Base-by-base conservation (phyloP, 2,329 filamentous ascomycete genomes). In the Capronia americana region DNA sequence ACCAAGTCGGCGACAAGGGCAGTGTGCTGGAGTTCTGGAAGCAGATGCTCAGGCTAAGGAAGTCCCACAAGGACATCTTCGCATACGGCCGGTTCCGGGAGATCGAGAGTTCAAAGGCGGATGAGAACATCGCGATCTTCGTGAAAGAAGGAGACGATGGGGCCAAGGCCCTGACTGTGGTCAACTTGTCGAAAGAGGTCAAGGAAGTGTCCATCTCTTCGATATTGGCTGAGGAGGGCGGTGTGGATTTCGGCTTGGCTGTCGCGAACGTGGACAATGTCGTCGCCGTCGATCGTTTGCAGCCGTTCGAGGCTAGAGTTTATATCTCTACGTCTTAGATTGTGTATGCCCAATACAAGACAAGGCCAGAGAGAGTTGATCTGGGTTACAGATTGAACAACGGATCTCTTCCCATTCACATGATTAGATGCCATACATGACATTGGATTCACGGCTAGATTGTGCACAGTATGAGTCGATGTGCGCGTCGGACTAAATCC, bases 1-100 rank as follows among this genome's bases (percentile, higher is more conserved):
- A 81, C 1, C 88, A 91, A 73, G 68, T 77, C 0, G 65, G 78
- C 0, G 77, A 82, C 28, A 67, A 75, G 0, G 64, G 74, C 0
- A 81, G 81, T 20, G 85, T 89, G 2, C 79, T 87, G 60, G 79
- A 82, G 32, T 90, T 89, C 75, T 91, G 87, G 86, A 84, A 84
- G 76, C 75, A 78, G 55, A 82, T 84, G 71, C 77, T 90, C 50
- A 73, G 71, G 60, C 77, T 86, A 55, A 80, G 88, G 57, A 87
- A 86, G 75, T 75, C 83, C 67, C 80, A 87, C 72, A 80, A 80
- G 11, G 83, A 87, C 50, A 75, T 88, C 7, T 86, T 91, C 65
- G 83, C 64, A 14, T 64, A 61, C 32, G 67, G 64, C n/a, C 57
- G 28, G 17, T 60, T 60, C 28, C 24, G 46, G 10, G 57, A 60